Base-by-base conservation (phyloP, 345 rosid genomes). In the Pseudoturritis turrita region DNA sequence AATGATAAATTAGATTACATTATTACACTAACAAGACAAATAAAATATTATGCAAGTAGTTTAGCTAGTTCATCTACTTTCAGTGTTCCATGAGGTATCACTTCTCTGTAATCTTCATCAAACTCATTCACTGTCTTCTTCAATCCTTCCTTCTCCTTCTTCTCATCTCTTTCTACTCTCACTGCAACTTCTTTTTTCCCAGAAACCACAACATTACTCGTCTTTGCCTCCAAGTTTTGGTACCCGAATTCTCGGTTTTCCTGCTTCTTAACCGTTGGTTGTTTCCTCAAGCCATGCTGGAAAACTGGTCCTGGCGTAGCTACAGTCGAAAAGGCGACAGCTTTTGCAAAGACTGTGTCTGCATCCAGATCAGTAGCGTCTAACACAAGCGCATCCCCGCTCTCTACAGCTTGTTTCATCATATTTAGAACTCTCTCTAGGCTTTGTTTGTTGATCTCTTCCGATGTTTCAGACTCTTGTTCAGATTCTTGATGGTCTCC, bases 41-140 rank as follows among this genome's bases (percentile, higher is more conserved):
- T 22, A 51, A 52, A 31, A 56, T 45, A 57, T 76, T 65, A 92
- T 2, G 96, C 75, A 71, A 90, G 81, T 46, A 90, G 70, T 81
- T 90, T 87, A 57, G 97, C 98, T 57, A 90, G 94, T 81, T 93
- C 98, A 78, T 93, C 98, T 11, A 93, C 72, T 60, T 81, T 63
- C 47, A 88, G 73, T 77, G 86, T 88, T 76, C 97, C 99, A 21
- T 70, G 77, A 0, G 93, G 82, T 15, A 55, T 62, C 15, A 63
- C 78, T 65, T 74, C 80, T 59, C 68, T 64, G 60, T 31, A 71
- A 40, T 11, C 72, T 72, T 80, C 85, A 36, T 55, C 77, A 19
- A 67, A 62, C 49, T 71, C 70, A 41, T 63, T 43, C 26, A 25
- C 26, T 76, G 72, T 74, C 41, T 29, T 58, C 45, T 43, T 47